Base-by-base conservation (phyloP, 2,329 filamentous ascomycete species). In the Microdochium bolleyi region DNA sequence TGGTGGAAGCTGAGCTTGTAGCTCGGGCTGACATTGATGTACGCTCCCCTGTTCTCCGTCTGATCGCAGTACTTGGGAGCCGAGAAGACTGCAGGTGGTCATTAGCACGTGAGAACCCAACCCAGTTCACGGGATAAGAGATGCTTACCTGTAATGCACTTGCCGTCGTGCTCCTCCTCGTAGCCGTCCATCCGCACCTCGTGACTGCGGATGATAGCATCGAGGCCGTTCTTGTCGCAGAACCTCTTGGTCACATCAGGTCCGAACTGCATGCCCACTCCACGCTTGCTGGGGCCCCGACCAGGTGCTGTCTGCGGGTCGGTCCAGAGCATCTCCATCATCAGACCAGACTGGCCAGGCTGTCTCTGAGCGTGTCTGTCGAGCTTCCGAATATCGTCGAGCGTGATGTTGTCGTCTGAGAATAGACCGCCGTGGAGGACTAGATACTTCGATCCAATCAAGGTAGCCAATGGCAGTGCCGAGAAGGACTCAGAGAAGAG, bases 271-370 rank as follows among this genome's bases (percentile, higher is more conserved):
- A 97, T 82, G 51, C 94, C 94, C 21, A 99, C 92, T 60, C 94
- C 94, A 67, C 94, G 84, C 78, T 99, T 99, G 76, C 91, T 96
- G 48, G 94, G 94, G 9, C 92, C 90, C 60, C 94, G 85, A 51
- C 94, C 94, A 25, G 88, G 85, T 61, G 84, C 79, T 0, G 88
- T 80, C 69, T 99, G 94, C 2, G 94, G 94, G 67, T 99, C 94
- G 1, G 94, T 97, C 94, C 94, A 99, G 49, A 99, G 81, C 94
- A 99, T 99, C 73, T 99, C 94, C 94, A 99, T 99, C 94, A 99
- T 99, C 62, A 99, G 74, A 14, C 94, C 94, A 49, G 88, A 75
- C 69, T 99, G 94, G 30, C 94, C 94, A 2, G 94, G 92, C 64
- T 97, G 92, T 56, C 89, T 82, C 72, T 97, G 94, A 67, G 82